Evolutionary conservation across 129 eudicot species (phyloP).

Genomic region (Mikania micrantha): DNA sequence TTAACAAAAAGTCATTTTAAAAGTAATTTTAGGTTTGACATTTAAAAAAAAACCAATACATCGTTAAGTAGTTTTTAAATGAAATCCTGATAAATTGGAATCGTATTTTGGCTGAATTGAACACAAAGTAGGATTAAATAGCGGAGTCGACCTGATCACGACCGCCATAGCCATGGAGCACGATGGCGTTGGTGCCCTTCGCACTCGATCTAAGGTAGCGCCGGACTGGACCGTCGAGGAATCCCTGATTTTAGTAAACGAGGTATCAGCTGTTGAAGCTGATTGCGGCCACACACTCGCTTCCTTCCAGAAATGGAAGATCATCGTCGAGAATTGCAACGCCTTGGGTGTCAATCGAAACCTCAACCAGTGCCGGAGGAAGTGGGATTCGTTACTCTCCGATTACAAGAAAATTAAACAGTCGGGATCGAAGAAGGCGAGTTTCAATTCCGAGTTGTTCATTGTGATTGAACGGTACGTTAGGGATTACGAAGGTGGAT

Average conservation of each 20-base stretch:
- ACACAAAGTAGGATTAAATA: not conserved
- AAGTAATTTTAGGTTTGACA: too few species aligned
- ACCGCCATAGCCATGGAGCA: constrained; percentile 17
- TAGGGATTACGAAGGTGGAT: constrained; percentile 20
- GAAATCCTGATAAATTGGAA: too few species aligned
- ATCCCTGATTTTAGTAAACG: constrained; percentile 56
- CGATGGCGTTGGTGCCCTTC: constrained; percentile 25
- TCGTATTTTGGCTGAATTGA: too few species aligned
- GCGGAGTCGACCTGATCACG: not conserved
- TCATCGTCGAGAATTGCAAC: constrained; percentile 65
- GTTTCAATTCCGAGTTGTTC: constrained; percentile 43
- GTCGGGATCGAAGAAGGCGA: constrained; percentile 21
- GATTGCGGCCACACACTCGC: constrained; percentile 61
- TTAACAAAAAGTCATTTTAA: too few species aligned
- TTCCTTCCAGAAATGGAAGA: constrained; percentile 79
- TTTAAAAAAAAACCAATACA: too few species aligned
- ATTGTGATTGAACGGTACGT: constrained; percentile 40
- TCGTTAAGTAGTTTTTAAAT: too few species aligned
- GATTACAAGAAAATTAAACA: constrained; percentile 40
- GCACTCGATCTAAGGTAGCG: constrained; percentile 61
- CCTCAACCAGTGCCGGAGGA: constrained; percentile 60
- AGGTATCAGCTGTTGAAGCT: constrained; percentile 46
- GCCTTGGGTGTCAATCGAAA: constrained; percentile 55
- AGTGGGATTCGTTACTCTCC: constrained; percentile 54
- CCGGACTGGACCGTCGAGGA: constrained; percentile 66